Evolutionary conservation across 176 grass and related monocot genomes (phyloP).

Genomic region (Triticum monococcum): DNA sequence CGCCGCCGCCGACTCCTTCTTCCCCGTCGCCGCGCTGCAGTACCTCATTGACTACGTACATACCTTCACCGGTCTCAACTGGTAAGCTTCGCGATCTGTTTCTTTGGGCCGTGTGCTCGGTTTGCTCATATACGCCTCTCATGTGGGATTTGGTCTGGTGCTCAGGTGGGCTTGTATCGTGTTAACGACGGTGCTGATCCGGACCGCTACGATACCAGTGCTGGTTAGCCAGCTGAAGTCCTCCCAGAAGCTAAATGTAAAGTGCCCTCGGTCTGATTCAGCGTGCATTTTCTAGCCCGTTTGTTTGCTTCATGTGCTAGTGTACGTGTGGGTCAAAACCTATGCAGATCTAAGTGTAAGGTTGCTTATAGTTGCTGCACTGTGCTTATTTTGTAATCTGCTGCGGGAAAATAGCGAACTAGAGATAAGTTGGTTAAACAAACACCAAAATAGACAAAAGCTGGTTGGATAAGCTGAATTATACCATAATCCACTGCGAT

Average conservation of each 20-base stretch:
- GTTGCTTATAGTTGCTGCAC: not conserved
- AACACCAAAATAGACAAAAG: not conserved
- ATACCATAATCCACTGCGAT: not conserved
- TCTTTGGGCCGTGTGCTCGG: slow-evolving; percentile 2
- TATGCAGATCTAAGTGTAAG: not conserved
- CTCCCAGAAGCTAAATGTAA: slow-evolving; percentile 63
- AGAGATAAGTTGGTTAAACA: not conserved
- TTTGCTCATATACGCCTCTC: slow-evolving; percentile 19
- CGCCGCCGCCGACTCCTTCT: slow-evolving; percentile 68
- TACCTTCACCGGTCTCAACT: slow-evolving; percentile 73
- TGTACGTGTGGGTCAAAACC: not conserved
- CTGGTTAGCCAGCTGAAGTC: slow-evolving; percentile 72
- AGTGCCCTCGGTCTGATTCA: slow-evolving; percentile 11
- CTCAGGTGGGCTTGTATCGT: slow-evolving; percentile 89
- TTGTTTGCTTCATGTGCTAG: slow-evolving; percentile 6
- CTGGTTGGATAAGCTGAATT: not conserved
- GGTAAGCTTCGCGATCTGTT: slow-evolving; percentile 51
- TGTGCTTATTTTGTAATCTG: not conserved
- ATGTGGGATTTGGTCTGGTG: slow-evolving; percentile 33
- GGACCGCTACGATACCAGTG: slow-evolving; percentile 58
- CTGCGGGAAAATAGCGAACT: not conserved
- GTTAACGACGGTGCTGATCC: slow-evolving; percentile 77
- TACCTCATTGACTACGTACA: slow-evolving; percentile 78
- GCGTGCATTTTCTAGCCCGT: slow-evolving; percentile 10
- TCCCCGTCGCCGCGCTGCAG: slow-evolving; percentile 76